Percentiles rank a stretch among this genome's conserved stretches.
Conservation (phyloP, 2,329 filamentous ascomycete species). For the Nothophaeocryptopus gaeumannii region DNA sequence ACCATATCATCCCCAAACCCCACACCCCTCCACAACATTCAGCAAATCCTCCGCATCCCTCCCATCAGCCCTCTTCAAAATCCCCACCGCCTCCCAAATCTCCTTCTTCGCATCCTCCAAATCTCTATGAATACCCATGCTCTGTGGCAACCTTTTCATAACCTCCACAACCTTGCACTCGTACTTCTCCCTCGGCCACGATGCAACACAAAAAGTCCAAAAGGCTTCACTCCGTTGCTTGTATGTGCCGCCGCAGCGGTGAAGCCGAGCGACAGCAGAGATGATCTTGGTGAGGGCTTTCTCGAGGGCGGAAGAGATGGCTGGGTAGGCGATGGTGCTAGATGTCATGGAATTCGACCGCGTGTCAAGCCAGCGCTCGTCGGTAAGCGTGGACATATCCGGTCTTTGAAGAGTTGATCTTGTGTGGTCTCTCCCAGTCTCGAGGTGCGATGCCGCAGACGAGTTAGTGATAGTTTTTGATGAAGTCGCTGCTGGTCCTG, state of each 20-base stretch:
- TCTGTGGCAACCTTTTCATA: background rate
- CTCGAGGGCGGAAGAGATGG: conserved; percentile 7
- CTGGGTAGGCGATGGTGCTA: background rate
- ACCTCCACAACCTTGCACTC: conserved; percentile 12
- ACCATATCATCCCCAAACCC: background rate
- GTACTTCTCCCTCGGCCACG: conserved; percentile 11
- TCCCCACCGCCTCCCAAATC: conserved; percentile 14
- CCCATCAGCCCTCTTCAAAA: conserved; percentile 13
- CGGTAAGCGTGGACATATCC: background rate
- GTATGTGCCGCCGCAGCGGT: conserved; percentile 15
- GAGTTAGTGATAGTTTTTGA: background rate
- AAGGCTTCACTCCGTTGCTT: conserved; percentile 12
- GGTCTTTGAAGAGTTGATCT: too few relatives aligned
- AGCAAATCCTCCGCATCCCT: conserved; percentile 14
- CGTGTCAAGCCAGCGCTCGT: background rate
- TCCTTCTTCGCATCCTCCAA: conserved; percentile 10
- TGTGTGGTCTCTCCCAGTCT: too few relatives aligned
- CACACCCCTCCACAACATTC: conserved; percentile 2
- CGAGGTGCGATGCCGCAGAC: background rate
- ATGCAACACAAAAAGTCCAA: conserved; percentile 22
- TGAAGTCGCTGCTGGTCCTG: background rate
- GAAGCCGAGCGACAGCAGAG: conserved; percentile 15
- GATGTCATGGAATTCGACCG: background rate
- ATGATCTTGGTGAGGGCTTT: conserved; percentile 13
- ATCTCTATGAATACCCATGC: conserved; percentile 11